Conservation (phyloP, 2,329 filamentous ascomycete genomes). For the Cryoendolithus antarcticus region DNA sequence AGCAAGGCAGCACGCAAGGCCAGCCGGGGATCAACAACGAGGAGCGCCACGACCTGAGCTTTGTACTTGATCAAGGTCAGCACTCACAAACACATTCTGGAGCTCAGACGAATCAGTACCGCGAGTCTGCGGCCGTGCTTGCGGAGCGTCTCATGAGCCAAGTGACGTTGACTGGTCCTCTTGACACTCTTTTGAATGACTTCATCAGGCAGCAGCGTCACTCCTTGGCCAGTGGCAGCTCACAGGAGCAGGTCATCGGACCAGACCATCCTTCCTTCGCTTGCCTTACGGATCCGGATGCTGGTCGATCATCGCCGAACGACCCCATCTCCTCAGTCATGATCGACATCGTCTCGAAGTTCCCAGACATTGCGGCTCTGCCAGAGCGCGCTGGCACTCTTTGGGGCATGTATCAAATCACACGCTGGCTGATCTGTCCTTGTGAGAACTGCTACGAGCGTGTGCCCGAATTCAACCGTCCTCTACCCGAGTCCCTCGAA, state of each 20-base stretch:
- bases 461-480: constrained; percentile 60
- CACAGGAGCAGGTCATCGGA: constrained; percentile 55
- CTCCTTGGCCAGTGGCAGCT: constrained; percentile 52
- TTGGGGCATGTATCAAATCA: constrained; percentile 75
- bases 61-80: constrained; percentile 47
- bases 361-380: constrained; percentile 63
- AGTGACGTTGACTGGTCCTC: constrained; percentile 47
- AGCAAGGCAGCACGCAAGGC: constrained; percentile 7
- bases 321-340: constrained; percentile 67
- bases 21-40: constrained; percentile 16
- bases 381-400: constrained; percentile 74
- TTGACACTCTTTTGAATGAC: constrained; percentile 69
- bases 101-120: too few species aligned
- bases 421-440: constrained; percentile 71
- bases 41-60: constrained; percentile 61
- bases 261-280: constrained; percentile 71
- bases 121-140: too few species aligned
- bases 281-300: constrained; percentile 59
- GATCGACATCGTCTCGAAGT: constrained; percentile 73
- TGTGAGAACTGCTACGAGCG: constrained; percentile 68
- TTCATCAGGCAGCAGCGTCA: constrained; percentile 60
- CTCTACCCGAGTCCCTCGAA: constrained; percentile 53
- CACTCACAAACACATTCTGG: background rate
- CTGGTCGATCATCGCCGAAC: constrained; percentile 13
- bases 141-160: too few species aligned